Conservation (phyloP, 2,329 filamentous ascomycete species). For the Penicillium palitans region DNA sequence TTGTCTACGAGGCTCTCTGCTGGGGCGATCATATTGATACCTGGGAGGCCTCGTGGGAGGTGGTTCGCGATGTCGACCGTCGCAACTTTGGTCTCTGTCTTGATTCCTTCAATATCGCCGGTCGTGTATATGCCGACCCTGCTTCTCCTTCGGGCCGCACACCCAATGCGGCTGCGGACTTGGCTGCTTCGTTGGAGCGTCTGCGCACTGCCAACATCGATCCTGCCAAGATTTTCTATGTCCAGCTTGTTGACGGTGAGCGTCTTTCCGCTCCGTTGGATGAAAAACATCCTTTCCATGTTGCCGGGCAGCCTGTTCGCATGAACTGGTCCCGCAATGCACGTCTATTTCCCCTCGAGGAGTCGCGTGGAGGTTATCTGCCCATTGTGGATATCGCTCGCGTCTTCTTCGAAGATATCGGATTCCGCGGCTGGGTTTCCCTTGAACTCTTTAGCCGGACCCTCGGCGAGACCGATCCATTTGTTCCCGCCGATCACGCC, state of each 20-base stretch:
- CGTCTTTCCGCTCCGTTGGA: conserved; percentile 54
- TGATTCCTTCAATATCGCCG: conserved; percentile 77
- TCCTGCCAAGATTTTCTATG: conserved; percentile 66
- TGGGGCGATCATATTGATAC: conserved; percentile 69
- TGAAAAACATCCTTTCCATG: conserved; percentile 54
- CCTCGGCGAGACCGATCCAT: conserved; percentile 26
- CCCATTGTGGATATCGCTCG: conserved; percentile 61
- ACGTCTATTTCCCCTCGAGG: conserved; percentile 65
- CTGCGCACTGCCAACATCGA: conserved; percentile 57
- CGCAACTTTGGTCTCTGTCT: conserved; percentile 76
- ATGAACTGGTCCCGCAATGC: conserved; percentile 81
- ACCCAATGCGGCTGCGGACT: conserved; percentile 53
- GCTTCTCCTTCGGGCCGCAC: conserved; percentile 53
- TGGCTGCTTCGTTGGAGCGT: conserved; percentile 56
- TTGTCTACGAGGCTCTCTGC: conserved; percentile 71
- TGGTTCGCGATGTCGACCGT: conserved; percentile 65
- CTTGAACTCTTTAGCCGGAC: conserved; percentile 28
- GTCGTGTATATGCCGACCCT: conserved; percentile 71
- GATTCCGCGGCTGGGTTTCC: conserved; percentile 28
- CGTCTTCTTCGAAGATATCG: conserved; percentile 27
- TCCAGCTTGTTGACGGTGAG: conserved; percentile 75
- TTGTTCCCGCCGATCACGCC: conserved; percentile 26
- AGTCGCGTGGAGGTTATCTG: conserved; percentile 63
- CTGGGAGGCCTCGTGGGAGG: conserved; percentile 72
- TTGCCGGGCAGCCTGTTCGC: conserved; percentile 56